phyloP scores from a whole-genome alignment of 495 filamentous ascomycete species.

The Geoglossum glabrum region DNA sequence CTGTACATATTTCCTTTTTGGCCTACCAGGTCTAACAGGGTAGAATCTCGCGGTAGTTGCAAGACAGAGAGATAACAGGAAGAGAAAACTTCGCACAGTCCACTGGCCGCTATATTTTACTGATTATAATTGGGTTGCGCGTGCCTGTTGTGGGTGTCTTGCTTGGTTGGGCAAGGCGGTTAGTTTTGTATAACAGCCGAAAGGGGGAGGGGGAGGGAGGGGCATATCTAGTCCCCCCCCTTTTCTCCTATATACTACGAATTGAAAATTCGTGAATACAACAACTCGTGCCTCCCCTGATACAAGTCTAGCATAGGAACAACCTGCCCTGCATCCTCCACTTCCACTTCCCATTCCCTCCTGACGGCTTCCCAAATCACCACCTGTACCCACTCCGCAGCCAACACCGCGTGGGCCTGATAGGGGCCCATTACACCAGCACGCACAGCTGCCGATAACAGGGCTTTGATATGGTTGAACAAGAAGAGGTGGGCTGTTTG shows the following conservation, averaged over 20 bases:
- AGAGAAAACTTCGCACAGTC: too few species aligned
- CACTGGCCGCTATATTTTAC: too few species aligned
- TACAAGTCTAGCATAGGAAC: constrained; percentile 83
- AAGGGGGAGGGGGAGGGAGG: too few species aligned
- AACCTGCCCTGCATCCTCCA: constrained; percentile 69
- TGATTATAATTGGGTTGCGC: too few species aligned
- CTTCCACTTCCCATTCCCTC: constrained; percentile 31
- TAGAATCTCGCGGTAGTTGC: not conserved
- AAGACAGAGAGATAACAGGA: not conserved
- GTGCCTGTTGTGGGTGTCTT: too few species aligned
- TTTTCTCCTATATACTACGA: too few species aligned
- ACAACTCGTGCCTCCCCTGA: constrained; percentile 81
- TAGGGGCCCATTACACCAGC: constrained; percentile 84
- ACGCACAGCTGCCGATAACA: constrained; percentile 74
- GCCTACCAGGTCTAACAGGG: not conserved
- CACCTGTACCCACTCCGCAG: constrained; percentile 37
- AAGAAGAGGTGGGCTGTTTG: constrained; percentile 71
- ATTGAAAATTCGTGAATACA: constrained; percentile 96
- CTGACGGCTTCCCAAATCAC: constrained; percentile 41
- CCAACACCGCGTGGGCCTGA: constrained; percentile 68
- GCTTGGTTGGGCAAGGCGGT: too few species aligned
- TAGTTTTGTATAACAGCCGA: too few species aligned
- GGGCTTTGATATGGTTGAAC: constrained; percentile 69
- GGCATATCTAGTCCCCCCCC: too few species aligned
- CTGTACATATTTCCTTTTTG: not conserved